These are phyloP conservation scores for Echria macrotheca DNA, from an alignment of 495 filamentous ascomycete species.

Conservation along the genomic window DNA sequence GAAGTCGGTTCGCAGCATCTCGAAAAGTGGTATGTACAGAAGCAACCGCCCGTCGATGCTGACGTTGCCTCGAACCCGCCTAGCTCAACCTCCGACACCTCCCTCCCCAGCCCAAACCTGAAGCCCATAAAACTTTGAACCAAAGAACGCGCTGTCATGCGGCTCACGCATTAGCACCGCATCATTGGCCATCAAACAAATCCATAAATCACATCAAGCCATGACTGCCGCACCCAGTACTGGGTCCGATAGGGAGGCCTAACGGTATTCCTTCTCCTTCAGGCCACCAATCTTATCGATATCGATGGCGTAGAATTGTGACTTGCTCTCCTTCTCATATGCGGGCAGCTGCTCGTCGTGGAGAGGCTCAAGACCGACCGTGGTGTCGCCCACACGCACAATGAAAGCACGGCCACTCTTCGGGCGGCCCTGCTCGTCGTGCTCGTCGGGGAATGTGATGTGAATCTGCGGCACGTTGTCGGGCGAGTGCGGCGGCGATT, in stretches of 20 bases:
- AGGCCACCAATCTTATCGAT: slow-evolving; percentile 91
- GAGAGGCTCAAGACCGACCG: slow-evolving; percentile 81
- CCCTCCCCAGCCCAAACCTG: not conserved
- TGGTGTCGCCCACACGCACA: slow-evolving; percentile 83
- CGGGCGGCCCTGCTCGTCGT: slow-evolving; percentile 77
- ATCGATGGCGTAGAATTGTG: slow-evolving; percentile 85
- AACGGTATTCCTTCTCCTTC: slow-evolving; percentile 71
- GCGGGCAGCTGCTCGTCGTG: slow-evolving; percentile 76
- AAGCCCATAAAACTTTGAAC: too few species aligned
- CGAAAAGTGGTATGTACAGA: slow-evolving; percentile 9
- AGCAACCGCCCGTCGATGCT: not conserved
- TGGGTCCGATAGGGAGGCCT: too few species aligned
- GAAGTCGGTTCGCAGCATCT: not conserved
- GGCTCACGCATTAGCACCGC: too few species aligned
- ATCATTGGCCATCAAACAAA: too few species aligned
- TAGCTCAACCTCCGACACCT: not conserved
- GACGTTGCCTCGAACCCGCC: not conserved
- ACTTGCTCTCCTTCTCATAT: slow-evolving; percentile 69
- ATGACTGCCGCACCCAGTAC: too few species aligned
- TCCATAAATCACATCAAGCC: too few species aligned
- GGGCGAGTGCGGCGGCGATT: slow-evolving; percentile 72
- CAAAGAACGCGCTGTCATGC: too few species aligned
- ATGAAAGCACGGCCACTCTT: slow-evolving; percentile 87
- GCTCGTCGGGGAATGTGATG: slow-evolving; percentile 96
- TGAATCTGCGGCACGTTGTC: slow-evolving; percentile 84